Evolutionary conservation across 352 stramenopile genomes (phyloP), one percentile per base, ranked within the genome.

Genomic region (Peronospora belbahrii): DNA sequence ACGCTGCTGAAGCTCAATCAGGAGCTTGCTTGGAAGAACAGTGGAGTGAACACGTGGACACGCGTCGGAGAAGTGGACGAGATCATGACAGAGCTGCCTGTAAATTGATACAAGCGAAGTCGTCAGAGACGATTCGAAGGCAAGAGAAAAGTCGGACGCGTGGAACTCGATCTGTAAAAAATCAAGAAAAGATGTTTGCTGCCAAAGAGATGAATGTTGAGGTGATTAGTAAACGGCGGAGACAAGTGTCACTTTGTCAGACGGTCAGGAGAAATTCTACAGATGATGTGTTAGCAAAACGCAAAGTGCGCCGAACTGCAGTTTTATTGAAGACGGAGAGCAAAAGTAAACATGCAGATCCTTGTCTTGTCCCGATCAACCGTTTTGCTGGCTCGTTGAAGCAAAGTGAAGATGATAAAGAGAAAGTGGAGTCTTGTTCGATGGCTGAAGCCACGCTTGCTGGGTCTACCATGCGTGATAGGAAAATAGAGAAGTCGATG

Each of bases 121-220:
- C 34, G 30, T 18, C 48, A n/a, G n/a, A n/a, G n/a, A n/a, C n/a
- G n/a, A n/a, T n/a, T n/a, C n/a, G n/a, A n/a, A n/a, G n/a, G n/a
- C n/a, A n/a, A n/a, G n/a, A n/a, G n/a, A n/a, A n/a, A n/a, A n/a
- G n/a, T n/a, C n/a, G n/a, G n/a, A n/a, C n/a, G 27, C 46, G 41
- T 3, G 40, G 14, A 30, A 23, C 39, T 23, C 42, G 22, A 48
- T 43, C 30, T 13, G 20, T 39, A 18, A 14, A 24, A 17, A 14
- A 8, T 36, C 23, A 4, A 6, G 35, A 42, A 9, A 23, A 11
- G 10, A 28, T 28, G 8, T 28, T 11, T 28, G 6, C 3, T 28
- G 24, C 0, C 24, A 28, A 28, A 28, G 43, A 59, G 10, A 39
- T 44, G 46, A 38, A 52, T 44, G 25, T 50, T 2, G 49, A 59